Base-by-base conservation (phyloP, 2,329 filamentous ascomycete genomes). In the Westerdykella ornata region DNA sequence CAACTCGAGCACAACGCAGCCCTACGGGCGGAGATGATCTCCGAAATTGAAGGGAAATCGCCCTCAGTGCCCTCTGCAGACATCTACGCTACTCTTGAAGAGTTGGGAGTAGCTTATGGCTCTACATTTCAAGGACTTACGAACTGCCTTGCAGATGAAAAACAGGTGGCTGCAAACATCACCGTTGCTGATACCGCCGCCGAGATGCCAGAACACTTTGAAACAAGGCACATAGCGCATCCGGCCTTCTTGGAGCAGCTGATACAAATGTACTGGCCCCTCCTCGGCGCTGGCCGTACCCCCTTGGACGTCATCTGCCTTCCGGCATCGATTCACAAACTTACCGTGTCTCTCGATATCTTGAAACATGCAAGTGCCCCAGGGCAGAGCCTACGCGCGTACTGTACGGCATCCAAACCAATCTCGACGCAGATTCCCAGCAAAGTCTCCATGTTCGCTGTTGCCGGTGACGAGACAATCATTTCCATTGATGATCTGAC, bases 101-200 rank as follows among this genome's bases (percentile, higher is more conserved):
- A 69, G 4, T 56, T 71, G 14, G 75, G 75, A 0, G 72, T 74
- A 0, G 59, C 63, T 1, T 78, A 78, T 46, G 76, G 75, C 0
- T 58, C 68, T 1, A 67, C 66, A 0, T 79, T 80, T 60, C 73
- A 75, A 52, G 71, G 73, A 3, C 49, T 80, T 8, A 60, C 63
- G 33, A 68, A 72, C 40, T 74, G 71, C 50, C 64, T 62, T 16
- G 69, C 71, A 4, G 67, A 63, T 9, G 50, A 54, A 16, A 38
- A 36, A 4, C 53, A 57, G 22, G 60, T 62, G 2, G 48, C 61
- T 3, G 53, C 56, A 4, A 37, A 44, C 11, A 50, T 62, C 6
- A 38, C 39, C 2, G 17, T 42, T 17, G 35, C 47, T 14, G 49
- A 56, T 37, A 61, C 58, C 5, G 29, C 26, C 4, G 20, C 36